Evolutionary conservation across 2,329 filamentous ascomycete species (phyloP).

Genomic region (Microdochium nivale): DNA sequence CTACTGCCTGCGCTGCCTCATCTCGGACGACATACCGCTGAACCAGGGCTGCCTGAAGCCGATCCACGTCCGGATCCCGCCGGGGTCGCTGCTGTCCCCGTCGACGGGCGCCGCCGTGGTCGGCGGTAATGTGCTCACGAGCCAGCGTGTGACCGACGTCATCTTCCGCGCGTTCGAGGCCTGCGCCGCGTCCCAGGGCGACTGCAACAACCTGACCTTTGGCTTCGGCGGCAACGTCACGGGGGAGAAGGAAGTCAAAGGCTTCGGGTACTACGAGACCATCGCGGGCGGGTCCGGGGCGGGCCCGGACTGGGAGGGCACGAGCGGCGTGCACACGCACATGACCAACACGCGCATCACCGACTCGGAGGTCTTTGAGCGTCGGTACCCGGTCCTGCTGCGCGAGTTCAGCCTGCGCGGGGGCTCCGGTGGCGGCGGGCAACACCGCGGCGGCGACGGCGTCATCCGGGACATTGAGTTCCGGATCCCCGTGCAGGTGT

Average conservation of each 20-base stretch:
- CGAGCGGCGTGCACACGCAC: slow-evolving; percentile 62
- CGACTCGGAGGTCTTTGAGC: slow-evolving; percentile 64
- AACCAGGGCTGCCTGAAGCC: slow-evolving; percentile 72
- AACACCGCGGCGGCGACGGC: slow-evolving; percentile 59
- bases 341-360: slow-evolving; percentile 77
- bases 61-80: slow-evolving; percentile 60
- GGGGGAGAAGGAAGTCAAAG: slow-evolving; percentile 45
- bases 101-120: slow-evolving; percentile 67
- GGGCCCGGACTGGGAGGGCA: slow-evolving; percentile 60
- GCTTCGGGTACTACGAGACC: slow-evolving; percentile 75
- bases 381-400: slow-evolving; percentile 62
- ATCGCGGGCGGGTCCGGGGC: slow-evolving; percentile 68
- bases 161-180: slow-evolving; percentile 68
- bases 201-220: slow-evolving; percentile 73
- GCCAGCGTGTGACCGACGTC: slow-evolving; percentile 68
- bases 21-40: slow-evolving; percentile 66
- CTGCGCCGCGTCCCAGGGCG: slow-evolving; percentile 65
- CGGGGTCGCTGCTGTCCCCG: slow-evolving; percentile 60
- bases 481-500: slow-evolving; percentile 60
- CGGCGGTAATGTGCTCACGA: slow-evolving; percentile 68
- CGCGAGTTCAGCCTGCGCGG: slow-evolving; percentile 54
- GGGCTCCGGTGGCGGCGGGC: slow-evolving; percentile 51
- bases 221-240: slow-evolving; percentile 59
- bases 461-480: slow-evolving; percentile 68
- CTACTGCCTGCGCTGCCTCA: slow-evolving; percentile 67